Percentiles rank a stretch among this genome's conserved stretches.
phyloP scores from a whole-genome alignment of 129 eudicot species.

The Deinandra increscens region DNA sequence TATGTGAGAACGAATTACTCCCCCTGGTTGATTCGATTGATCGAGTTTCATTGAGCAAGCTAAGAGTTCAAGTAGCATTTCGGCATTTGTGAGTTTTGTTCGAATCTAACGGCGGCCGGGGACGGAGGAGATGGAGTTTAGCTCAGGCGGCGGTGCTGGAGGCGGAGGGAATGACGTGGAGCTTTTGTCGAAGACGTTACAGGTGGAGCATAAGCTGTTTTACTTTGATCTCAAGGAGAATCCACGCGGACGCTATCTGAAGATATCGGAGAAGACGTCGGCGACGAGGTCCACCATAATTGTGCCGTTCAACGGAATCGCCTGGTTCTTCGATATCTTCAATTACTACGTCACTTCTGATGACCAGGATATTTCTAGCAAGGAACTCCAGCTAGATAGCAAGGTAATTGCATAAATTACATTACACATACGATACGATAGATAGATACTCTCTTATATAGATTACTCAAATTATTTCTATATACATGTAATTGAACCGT shows the following conservation, averaged over 20 bases:
- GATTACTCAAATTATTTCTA: not conserved
- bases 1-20: conserved; percentile 16
- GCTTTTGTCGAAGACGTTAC: conserved; percentile 82
- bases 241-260: conserved; percentile 90
- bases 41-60: conserved; percentile 18
- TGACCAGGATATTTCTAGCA: conserved; percentile 74
- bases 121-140: conserved; percentile 61
- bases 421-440: not conserved
- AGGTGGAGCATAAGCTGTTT: conserved; percentile 97
- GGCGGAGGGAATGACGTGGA: conserved; percentile 82
- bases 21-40: conserved; percentile 14
- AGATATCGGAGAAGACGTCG: conserved; percentile 95
- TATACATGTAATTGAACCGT: not conserved
- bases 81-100: conserved; percentile 23
- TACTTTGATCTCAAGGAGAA: conserved; percentile 98
- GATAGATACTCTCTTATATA: not conserved
- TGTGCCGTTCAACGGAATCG: conserved; percentile 82
- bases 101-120: conserved; percentile 20
- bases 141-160: conserved; percentile 48
- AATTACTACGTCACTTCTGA: conserved; percentile 88
- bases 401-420: conserved; percentile 45
- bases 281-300: conserved; percentile 96
- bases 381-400: conserved; percentile 95
- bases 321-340: conserved; percentile 96
- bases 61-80: conserved; percentile 27